Conservation (phyloP, 169 alveolate species). For the Amoebophrya sp. region DNA sequence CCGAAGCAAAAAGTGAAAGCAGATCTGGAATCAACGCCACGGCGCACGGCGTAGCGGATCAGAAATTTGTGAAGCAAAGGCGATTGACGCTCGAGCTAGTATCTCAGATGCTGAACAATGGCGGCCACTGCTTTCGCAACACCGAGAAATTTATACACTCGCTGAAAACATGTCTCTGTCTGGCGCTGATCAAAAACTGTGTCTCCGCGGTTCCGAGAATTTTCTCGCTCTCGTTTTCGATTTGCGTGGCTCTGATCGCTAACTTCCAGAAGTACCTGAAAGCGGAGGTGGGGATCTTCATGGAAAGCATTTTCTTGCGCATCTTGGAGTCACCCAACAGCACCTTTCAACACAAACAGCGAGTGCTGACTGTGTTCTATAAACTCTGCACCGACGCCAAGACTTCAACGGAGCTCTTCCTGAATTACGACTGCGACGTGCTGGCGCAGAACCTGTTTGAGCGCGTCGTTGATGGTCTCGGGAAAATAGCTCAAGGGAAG, state of each 20-base stretch:
- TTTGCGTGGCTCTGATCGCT: constrained; percentile 61
- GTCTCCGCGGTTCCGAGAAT: constrained; percentile 47
- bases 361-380: constrained; percentile 58
- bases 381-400: constrained; percentile 53
- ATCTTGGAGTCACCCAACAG: constrained; percentile 70
- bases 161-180: not conserved
- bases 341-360: constrained; percentile 62
- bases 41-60: no score
- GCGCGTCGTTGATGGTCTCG: constrained; percentile 48
- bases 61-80: not conserved
- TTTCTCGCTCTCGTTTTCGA: constrained; percentile 54
- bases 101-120: not conserved
- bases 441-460: constrained; percentile 50
- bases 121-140: not conserved
- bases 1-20: no score
- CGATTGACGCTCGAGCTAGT: not conserved
- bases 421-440: constrained; percentile 52
- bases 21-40: no score
- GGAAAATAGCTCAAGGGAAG: constrained; percentile 54
- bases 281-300: constrained; percentile 62
- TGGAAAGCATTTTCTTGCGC: constrained; percentile 69
- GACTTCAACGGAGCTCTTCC: constrained; percentile 44
- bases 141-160: not conserved
- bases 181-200: not conserved
- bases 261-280: constrained; percentile 65